Base-by-base conservation (phyloP, 805 yeast genomes). In the Vanderwaltozyma tropicalis region DNA sequence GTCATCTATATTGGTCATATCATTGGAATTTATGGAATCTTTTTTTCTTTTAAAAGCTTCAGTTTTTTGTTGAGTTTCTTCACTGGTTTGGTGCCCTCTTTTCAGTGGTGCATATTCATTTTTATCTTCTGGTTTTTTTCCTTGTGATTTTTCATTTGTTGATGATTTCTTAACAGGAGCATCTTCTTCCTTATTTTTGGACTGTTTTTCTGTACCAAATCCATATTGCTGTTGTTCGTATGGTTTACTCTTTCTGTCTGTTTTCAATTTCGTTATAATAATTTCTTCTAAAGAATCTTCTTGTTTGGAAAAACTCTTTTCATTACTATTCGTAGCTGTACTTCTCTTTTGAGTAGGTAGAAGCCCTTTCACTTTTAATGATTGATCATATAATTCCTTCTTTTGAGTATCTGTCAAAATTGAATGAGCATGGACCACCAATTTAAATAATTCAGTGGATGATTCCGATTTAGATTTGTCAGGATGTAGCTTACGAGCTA, bases 401-500 rank as follows among this genome's bases (percentile, higher is more conserved):
- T 45, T 39, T 14, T 42, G 47, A 17, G 37, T 36, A 42, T 57
- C 59, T 21, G 52, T 52, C 21, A 58, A 41, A 7, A 55, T 39
- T 1, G 57, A 54, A 33, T 58, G 55, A 11, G 63, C 61, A 38
- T 58, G 52, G 8, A 53, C 53, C 3, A 58, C 49, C 6, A 50
- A 18, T 39, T 58, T 58, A 41, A 58, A 58, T 32, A 52, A 29
- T 25, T 57, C 64, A 13, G 51, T 62, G 22, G 52, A 49, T 11
- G 39, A 40, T n/a, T 57, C 58, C 16, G 57, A 53, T 27, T 73
- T 74, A 28, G 83, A 80, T 63, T 85, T 84, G 55, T 84, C 95
- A 0, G 95, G 95, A 56, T 84, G 95, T 51, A 72, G 72, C 44
- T 64, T 67, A 41, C 83, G 68, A 3, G 94, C 94, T 47, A 76